phyloP scores from a whole-genome alignment of 495 filamentous ascomycete genomes.

The Penicillium psychrofluorescens region DNA sequence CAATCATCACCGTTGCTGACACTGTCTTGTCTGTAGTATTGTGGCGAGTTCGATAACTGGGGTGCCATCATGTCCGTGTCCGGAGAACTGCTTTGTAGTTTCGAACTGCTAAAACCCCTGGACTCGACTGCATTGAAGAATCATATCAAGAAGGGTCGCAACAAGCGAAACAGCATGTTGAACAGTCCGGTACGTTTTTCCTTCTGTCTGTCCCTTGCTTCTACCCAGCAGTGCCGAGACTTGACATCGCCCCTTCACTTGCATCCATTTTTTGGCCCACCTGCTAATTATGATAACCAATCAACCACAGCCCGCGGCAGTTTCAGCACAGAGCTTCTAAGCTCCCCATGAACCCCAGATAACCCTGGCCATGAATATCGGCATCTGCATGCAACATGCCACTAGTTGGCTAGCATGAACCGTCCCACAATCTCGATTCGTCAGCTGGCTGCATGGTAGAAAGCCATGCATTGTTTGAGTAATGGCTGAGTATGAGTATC shows the following conservation, averaged over 20 bases:
- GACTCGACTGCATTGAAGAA: constrained; percentile 97
- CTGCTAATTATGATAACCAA: constrained; percentile 5
- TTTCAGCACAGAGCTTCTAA: constrained; percentile 36
- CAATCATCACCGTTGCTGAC: constrained; percentile 7
- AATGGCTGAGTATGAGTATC: not conserved
- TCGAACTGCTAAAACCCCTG: constrained; percentile 92
- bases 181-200: constrained; percentile 80
- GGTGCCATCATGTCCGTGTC: constrained; percentile 98
- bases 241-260: not conserved
- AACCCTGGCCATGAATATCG: not conserved
- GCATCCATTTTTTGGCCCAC: not conserved
- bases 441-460: not conserved
- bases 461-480: not conserved
- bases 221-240: constrained; percentile 18
- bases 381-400: not conserved
- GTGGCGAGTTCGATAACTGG: constrained; percentile 99
- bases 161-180: constrained; percentile 82
- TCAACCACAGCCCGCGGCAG: constrained; percentile 25
- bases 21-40: constrained; percentile 57
- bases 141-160: constrained; percentile 97
- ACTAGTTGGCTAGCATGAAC: too few species aligned
- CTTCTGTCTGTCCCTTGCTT: constrained; percentile 47
- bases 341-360: too few species aligned
- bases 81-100: constrained; percentile 87
- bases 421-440: not conserved